These are phyloP conservation scores for Thielaviopsis ethacetica DNA, from an alignment of 2,329 filamentous ascomycete genomes.

Conservation along the genomic window DNA sequence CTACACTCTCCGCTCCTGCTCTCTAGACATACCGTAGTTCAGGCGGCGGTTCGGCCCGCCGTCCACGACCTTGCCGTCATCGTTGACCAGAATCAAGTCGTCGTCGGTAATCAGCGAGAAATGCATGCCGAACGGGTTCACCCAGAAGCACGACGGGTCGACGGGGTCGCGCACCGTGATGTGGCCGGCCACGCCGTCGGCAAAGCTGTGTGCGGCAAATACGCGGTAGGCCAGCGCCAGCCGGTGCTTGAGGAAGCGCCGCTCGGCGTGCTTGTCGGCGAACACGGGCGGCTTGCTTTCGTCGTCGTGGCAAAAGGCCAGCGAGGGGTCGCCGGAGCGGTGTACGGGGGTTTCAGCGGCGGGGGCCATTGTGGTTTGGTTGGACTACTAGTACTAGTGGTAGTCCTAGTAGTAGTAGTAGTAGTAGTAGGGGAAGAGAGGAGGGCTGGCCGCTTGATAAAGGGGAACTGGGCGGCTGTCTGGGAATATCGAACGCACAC, in stretches of 20 bases:
- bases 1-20: background rate
- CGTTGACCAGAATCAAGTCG: constrained; percentile 51
- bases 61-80: constrained; percentile 43
- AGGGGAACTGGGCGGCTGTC: too few species aligned
- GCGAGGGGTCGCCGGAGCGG: background rate
- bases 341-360: background rate
- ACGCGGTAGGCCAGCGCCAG: constrained; percentile 40
- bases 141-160: constrained; percentile 46
- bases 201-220: constrained; percentile 39
- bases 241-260: constrained; percentile 36
- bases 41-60: constrained; percentile 31
- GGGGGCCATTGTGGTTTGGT: too few species aligned
- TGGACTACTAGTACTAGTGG: too few species aligned
- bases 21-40: constrained; percentile 12
- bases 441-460: too few species aligned
- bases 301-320: background rate
- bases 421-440: too few species aligned
- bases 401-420: too few species aligned
- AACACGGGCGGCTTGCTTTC: constrained; percentile 13
- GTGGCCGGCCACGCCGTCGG: constrained; percentile 49
- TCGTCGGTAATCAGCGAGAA: constrained; percentile 47
- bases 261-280: constrained; percentile 22
- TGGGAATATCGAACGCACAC: too few species aligned
- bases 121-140: constrained; percentile 48
- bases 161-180: constrained; percentile 48